Evolutionary conservation across 2,329 filamentous ascomycete species (phyloP).

Genomic region (Paraconiothyrium sp.): DNA sequence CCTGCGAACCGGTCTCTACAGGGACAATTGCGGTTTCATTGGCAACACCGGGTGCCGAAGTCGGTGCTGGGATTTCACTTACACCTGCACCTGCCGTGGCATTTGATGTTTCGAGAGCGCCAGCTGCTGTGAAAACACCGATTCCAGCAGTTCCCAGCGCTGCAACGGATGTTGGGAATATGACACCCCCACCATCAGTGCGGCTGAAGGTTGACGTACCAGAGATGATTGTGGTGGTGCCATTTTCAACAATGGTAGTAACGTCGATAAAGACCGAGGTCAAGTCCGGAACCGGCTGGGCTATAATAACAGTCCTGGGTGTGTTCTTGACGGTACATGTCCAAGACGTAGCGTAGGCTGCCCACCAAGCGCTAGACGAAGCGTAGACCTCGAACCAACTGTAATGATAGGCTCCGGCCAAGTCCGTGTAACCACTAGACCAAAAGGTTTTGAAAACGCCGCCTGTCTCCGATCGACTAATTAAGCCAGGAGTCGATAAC

Average conservation of each 20-base stretch:
- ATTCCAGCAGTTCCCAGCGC: constrained; percentile 35
- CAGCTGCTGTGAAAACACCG: constrained; percentile 33
- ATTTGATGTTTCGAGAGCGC: constrained; percentile 30
- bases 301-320: constrained; percentile 34
- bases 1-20: constrained; percentile 8
- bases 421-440: constrained; percentile 33
- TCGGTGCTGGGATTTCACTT: constrained; percentile 11
- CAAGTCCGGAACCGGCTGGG: constrained; percentile 21
- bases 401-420: constrained; percentile 32
- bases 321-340: constrained; percentile 31
- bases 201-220: constrained; percentile 31
- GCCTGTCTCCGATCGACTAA: constrained; percentile 30
- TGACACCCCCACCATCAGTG: constrained; percentile 22
- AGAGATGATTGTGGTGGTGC: constrained; percentile 34
- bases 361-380: constrained; percentile 41
- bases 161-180: constrained; percentile 34
- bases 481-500: constrained; percentile 34
- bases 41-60: background rate
- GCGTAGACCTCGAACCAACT: constrained; percentile 35
- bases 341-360: constrained; percentile 37
- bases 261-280: constrained; percentile 22
- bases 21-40: constrained; percentile 20
- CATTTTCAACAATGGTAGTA: constrained; percentile 38
- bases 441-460: constrained; percentile 34
- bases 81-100: constrained; percentile 28